These are phyloP conservation scores for Yamagishiella unicocca DNA, from an alignment of 139 green algal genomes.

Conservation along the genomic window DNA sequence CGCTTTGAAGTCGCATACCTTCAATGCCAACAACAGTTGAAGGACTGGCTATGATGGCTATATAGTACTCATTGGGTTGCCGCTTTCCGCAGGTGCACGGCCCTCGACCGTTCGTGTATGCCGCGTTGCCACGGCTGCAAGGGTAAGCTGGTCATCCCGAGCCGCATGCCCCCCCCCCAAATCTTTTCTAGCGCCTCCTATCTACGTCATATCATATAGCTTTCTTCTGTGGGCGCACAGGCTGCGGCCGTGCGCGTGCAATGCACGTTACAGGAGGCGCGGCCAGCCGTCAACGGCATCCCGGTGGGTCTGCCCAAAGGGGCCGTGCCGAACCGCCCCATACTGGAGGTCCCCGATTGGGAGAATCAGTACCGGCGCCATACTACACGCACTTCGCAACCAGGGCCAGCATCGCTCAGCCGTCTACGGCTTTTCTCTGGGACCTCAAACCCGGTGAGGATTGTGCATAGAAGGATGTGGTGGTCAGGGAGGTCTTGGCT, in stretches of 20 bases:
- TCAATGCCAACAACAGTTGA: too few species aligned
- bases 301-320: conserved; percentile 16
- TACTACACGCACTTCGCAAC: not conserved
- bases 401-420: conserved; percentile 25
- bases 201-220: not conserved
- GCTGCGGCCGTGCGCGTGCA: not conserved
- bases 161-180: not conserved
- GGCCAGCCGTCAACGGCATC: conserved; percentile 2
- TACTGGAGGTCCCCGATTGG: conserved; percentile 56
- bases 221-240: not conserved
- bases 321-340: conserved; percentile 45
- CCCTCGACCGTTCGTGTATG: not conserved
- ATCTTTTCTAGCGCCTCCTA: not conserved
- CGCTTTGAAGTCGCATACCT: not conserved
- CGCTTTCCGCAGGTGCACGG: not conserved
- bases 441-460: conserved; percentile 81
- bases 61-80: not conserved
- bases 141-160: not conserved
- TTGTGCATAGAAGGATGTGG: too few species aligned
- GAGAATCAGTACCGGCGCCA: conserved; percentile 34
- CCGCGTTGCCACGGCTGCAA: not conserved
- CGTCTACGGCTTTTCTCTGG: conserved; percentile 86
- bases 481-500: too few species aligned
- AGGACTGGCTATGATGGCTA: not conserved
- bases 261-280: conserved; percentile 37